Evolutionary conservation across 352 stramenopile genomes (phyloP).

Genomic region (Phytopythium aichiense): DNA sequence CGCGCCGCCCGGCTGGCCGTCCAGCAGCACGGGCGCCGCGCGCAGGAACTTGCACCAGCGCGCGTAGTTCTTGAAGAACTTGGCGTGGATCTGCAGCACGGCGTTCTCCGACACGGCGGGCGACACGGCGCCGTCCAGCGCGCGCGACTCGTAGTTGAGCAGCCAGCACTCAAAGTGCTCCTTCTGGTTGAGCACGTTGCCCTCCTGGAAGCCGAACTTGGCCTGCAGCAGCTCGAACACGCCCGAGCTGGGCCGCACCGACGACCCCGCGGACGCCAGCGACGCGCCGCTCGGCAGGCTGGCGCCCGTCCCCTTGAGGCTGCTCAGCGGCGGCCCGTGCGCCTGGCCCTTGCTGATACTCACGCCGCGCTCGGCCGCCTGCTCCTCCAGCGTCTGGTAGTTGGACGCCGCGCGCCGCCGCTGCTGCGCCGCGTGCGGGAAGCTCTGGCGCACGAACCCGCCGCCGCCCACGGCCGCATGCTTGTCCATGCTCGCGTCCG

Average conservation of each 20-base stretch:
- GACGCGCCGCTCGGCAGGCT: constrained; percentile 6
- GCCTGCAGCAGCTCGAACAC: constrained; percentile 80
- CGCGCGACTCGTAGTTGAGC: constrained; percentile 79
- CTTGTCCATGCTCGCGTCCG: constrained; percentile 7
- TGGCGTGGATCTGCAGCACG: constrained; percentile 85
- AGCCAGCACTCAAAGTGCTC: constrained; percentile 85
- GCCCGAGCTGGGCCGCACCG: constrained; percentile 23
- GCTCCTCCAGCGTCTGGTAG: constrained; percentile 78
- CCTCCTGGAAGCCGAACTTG: constrained; percentile 87
- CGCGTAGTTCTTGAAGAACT: constrained; percentile 92
- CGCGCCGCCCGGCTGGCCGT: constrained; percentile 20
- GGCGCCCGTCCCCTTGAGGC: not conserved
- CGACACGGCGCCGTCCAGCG: constrained; percentile 16
- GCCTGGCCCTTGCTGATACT: constrained; percentile 20
- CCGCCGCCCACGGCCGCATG: not conserved
- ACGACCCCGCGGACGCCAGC: constrained; percentile 11
- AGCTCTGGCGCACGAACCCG: constrained; percentile 1
- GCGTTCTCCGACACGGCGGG: constrained; percentile 49
- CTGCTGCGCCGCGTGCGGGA: constrained; percentile 9
- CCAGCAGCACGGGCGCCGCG: constrained; percentile 80
- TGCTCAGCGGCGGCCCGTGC: constrained; percentile 9
- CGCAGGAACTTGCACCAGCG: constrained; percentile 95
- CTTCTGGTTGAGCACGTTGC: constrained; percentile 80
- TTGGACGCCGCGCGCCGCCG: constrained; percentile 66
- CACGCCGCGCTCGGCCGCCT: constrained; percentile 34